phyloP scores from a whole-genome alignment of 1,139 yeast genomes.

The Sugiyamaella sp. region DNA sequence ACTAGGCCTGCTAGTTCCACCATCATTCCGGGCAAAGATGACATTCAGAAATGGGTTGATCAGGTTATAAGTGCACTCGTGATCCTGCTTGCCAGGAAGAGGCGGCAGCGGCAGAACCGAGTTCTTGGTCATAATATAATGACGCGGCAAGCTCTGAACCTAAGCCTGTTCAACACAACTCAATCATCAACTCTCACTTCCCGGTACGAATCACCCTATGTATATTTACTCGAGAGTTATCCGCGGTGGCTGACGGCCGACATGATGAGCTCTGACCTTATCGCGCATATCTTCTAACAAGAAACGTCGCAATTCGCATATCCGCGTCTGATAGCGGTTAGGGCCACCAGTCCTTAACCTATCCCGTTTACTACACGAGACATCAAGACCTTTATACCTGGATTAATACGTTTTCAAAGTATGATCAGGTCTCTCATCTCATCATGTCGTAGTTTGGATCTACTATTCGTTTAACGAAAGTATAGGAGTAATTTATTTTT shows the following conservation, averaged over 20 bases:
- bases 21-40: constrained; percentile 54
- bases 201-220: neutral
- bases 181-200: neutral
- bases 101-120: neutral
- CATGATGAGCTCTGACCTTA: neutral
- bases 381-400: too few relatives aligned
- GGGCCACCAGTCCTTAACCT: neutral
- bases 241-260: neutral
- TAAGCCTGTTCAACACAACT: neutral
- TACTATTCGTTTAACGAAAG: too few relatives aligned
- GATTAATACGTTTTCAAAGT: too few relatives aligned
- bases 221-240: too few relatives aligned
- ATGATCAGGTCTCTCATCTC: too few relatives aligned
- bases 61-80: constrained; percentile 37
- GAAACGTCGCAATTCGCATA: neutral
- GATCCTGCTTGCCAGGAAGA: neutral
- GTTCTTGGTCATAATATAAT: neutral
- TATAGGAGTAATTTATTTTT: too few relatives aligned
- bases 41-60: constrained; percentile 68
- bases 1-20: neutral
- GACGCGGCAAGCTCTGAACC: neutral
- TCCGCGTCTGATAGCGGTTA: neutral
- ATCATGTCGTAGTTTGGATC: too few relatives aligned
- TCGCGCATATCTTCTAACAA: neutral
- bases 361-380: too few relatives aligned